These are phyloP conservation scores for Paraurostyla sp. DNA, from an alignment of 73 alveolate genomes.

Conservation along the genomic window DNA sequence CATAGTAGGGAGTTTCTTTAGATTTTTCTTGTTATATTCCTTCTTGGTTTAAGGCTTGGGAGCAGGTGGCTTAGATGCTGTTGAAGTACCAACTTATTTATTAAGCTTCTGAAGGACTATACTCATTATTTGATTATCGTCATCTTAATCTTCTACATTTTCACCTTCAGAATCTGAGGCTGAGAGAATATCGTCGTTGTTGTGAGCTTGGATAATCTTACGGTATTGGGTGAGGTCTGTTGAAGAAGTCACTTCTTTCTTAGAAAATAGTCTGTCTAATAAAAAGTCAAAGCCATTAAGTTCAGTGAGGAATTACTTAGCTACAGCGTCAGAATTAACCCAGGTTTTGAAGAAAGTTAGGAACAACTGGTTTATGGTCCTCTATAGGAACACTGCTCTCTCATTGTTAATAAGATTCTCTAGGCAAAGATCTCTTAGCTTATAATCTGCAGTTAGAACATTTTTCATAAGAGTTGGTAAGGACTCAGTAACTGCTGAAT, in stretches of 20 bases:
- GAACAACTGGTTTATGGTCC: constrained; percentile 12
- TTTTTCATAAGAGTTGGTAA: constrained; percentile 49
- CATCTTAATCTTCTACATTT: constrained; percentile 5
- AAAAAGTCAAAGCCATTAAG: constrained; percentile 76
- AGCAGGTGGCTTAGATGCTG: background rate
- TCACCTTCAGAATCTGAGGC: background rate
- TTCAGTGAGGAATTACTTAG: constrained; percentile 59
- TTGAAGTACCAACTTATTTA: background rate
- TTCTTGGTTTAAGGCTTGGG: background rate
- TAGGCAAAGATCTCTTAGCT: background rate
- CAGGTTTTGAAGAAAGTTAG: constrained; percentile 30
- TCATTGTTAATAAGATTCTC: background rate
- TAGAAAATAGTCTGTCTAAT: constrained; percentile 67
- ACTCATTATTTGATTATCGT: background rate
- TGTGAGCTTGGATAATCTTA: no score
- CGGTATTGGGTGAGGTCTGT: no score
- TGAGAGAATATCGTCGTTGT: background rate
- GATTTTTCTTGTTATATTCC: background rate
- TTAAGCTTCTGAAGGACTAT: background rate
- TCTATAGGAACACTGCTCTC: constrained; percentile 7
- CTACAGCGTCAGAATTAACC: constrained; percentile 50
- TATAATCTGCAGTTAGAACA: constrained; percentile 1
- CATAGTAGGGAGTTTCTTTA: constrained; percentile 28
- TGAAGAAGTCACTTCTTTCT: background rate
- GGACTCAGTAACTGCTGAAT: background rate